These are phyloP conservation scores for Cystofilobasidium ferigula DNA, from an alignment of 768 basidiomycete species.

Conservation along the genomic window DNA sequence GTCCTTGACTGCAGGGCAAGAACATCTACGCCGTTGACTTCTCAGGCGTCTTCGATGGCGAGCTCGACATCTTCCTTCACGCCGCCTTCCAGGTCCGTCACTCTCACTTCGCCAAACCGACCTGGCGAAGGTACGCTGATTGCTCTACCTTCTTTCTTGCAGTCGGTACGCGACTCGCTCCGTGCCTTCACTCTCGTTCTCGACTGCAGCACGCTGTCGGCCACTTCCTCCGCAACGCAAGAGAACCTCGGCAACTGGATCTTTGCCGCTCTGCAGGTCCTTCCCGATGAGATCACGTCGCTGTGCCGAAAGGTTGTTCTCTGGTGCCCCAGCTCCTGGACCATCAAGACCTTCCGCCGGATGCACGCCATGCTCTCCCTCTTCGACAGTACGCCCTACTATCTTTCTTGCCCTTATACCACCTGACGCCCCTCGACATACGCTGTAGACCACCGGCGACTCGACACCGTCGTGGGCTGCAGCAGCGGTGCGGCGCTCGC, in stretches of 20 bases:
- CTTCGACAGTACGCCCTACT: background rate
- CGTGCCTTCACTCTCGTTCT: slow-evolving; percentile 4
- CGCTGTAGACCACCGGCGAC: background rate
- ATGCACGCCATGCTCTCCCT: background rate
- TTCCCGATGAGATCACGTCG: background rate
- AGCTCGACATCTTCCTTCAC: slow-evolving; percentile 7
- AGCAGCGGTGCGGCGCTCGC: background rate
- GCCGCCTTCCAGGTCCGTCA: slow-evolving; percentile 8
- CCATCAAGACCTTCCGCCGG: background rate
- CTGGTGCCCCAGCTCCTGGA: background rate
- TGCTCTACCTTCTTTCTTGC: background rate
- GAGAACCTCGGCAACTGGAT: background rate
- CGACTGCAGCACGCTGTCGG: slow-evolving; percentile 8
- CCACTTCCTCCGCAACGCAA: background rate
- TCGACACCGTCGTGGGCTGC: background rate
- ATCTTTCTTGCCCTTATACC: background rate
- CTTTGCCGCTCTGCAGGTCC: background rate
- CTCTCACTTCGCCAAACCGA: too few species aligned
- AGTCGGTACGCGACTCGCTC: slow-evolving; percentile 8
- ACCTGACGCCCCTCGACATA: background rate
- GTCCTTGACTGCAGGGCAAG: background rate
- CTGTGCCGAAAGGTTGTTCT: background rate
- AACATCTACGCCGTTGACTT: slow-evolving; percentile 12
- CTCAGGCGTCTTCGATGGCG: background rate
- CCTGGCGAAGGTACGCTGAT: too few species aligned